Percentiles rank a stretch among this genome's conserved stretches.
phyloP scores from a whole-genome alignment of 768 basidiomycete species.

The Boletus sensibilis region DNA sequence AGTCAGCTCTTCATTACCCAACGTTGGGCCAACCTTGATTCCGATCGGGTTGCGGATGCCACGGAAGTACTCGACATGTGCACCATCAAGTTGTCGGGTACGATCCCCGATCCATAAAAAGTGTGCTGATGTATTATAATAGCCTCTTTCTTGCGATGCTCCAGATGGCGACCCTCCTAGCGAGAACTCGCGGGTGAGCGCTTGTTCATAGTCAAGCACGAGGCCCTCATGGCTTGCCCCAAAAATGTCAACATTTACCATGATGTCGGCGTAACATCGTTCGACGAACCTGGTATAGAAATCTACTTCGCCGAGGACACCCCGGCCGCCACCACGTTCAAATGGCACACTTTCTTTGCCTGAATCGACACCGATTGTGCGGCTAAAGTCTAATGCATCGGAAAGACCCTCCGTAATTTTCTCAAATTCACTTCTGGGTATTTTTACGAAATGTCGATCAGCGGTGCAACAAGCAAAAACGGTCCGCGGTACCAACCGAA shows the following conservation, averaged over 20 bases:
- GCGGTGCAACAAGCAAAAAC: background rate
- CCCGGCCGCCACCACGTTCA: conserved; percentile 68
- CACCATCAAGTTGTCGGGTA: conserved; percentile 87
- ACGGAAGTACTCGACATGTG: conserved; percentile 94
- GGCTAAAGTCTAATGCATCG: conserved; percentile 91
- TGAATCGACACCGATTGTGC: conserved; percentile 77
- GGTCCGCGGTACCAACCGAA: conserved; percentile 48
- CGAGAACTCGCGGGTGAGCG: conserved; percentile 74
- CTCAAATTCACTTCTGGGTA: conserved; percentile 73
- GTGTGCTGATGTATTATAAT: conserved; percentile 91
- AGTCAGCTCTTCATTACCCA: conserved; percentile 76
- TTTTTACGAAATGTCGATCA: conserved; percentile 14
- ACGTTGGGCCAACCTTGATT: conserved; percentile 91
- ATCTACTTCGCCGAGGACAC: conserved; percentile 83
- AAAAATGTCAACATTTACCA: background rate
- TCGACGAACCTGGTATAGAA: conserved; percentile 79
- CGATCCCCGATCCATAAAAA: conserved; percentile 98
- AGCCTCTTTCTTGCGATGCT: conserved; percentile 36
- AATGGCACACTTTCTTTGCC: conserved; percentile 48
- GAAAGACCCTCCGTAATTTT: conserved; percentile 78
- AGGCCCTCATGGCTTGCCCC: conserved; percentile 80
- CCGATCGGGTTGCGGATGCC: conserved; percentile 94
- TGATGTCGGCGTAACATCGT: background rate
- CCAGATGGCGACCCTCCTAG: conserved; percentile 30
- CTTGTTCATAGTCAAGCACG: conserved; percentile 90